These are phyloP conservation scores for Domatiomyces globalis DNA, from an alignment of 2,329 filamentous ascomycete genomes.

Conservation along the genomic window DNA sequence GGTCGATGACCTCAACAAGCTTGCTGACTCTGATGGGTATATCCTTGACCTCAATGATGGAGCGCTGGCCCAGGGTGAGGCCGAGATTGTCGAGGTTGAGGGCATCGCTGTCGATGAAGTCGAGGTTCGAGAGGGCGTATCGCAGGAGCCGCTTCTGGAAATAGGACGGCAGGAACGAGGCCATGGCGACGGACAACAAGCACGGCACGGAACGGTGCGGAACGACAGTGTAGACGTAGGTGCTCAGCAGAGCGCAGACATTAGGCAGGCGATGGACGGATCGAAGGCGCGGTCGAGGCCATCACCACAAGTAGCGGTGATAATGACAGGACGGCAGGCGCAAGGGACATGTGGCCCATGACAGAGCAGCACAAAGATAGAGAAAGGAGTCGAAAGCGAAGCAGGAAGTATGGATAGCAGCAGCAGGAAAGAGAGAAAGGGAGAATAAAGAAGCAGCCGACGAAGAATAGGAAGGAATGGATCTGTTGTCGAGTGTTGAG, in stretches of 20 bases:
- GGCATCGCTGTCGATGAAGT: conserved; percentile 75
- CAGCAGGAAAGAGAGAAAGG: neutral
- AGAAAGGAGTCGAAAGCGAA: neutral
- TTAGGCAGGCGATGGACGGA: neutral
- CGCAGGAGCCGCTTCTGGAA: conserved; percentile 79
- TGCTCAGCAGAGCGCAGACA: neutral
- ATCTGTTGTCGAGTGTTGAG: neutral
- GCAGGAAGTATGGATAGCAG: neutral
- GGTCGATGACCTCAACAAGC: conserved; percentile 18
- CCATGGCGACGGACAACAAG: conserved; percentile 38
- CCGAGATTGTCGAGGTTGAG: conserved; percentile 77
- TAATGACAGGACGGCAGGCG: neutral
- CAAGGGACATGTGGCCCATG: neutral
- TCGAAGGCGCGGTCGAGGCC: neutral
- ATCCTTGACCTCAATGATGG: conserved; percentile 72
- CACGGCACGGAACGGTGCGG: neutral
- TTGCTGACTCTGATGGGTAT: conserved; percentile 40
- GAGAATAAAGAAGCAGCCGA: neutral
- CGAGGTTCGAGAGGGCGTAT: conserved; percentile 69
- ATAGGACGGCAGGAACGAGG: conserved; percentile 59
- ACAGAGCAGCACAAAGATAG: neutral
- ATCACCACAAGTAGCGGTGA: neutral
- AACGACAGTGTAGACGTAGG: neutral
- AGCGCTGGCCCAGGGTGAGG: conserved; percentile 66
- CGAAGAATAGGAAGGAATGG: neutral